phyloP scores from a whole-genome alignment of 345 rosid genomes.

The Sapria himalayana region DNA sequence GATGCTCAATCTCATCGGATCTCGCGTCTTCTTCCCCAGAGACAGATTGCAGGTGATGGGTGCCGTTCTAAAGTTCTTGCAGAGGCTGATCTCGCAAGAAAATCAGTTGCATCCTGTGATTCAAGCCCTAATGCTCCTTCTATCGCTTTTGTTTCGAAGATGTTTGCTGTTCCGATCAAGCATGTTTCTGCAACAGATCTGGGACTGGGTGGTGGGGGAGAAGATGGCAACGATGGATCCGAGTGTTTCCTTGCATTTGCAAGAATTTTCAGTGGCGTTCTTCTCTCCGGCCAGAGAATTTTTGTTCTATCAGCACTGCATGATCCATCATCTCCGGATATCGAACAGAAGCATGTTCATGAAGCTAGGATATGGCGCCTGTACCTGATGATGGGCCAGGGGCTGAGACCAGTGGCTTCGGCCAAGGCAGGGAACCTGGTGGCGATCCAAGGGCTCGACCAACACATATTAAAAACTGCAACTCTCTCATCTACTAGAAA shows the following conservation, averaged over 20 bases:
- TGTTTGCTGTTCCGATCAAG: conserved; percentile 75
- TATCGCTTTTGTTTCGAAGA: conserved; percentile 77
- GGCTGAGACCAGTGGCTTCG: conserved; percentile 46
- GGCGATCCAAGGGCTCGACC: conserved; percentile 87
- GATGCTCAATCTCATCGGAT: conserved; percentile 50
- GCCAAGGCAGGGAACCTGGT: conserved; percentile 81
- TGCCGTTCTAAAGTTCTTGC: conserved; percentile 27
- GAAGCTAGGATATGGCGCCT: conserved; percentile 69
- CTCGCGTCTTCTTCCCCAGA: conserved; percentile 56
- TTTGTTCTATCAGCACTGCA: conserved; percentile 68
- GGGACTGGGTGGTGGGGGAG: conserved; percentile 26
- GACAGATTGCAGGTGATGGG: conserved; percentile 22
- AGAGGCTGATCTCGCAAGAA: conserved; percentile 57
- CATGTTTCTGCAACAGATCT: conserved; percentile 51
- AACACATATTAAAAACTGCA: conserved; percentile 74
- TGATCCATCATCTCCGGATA: conserved; percentile 55
- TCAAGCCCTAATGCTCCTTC: conserved; percentile 41
- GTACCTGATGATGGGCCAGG: conserved; percentile 97
- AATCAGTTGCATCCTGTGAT: conserved; percentile 59
- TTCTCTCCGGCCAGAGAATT: conserved; percentile 35
- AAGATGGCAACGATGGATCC: conserved; percentile 29
- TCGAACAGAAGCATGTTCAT: conserved; percentile 60
- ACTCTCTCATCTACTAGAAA: conserved; percentile 73
- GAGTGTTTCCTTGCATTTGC: conserved; percentile 98
- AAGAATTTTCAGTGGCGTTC: conserved; percentile 77